Base-by-base conservation (phyloP, 805 yeast genomes). In the Millerozyma acaciae region DNA sequence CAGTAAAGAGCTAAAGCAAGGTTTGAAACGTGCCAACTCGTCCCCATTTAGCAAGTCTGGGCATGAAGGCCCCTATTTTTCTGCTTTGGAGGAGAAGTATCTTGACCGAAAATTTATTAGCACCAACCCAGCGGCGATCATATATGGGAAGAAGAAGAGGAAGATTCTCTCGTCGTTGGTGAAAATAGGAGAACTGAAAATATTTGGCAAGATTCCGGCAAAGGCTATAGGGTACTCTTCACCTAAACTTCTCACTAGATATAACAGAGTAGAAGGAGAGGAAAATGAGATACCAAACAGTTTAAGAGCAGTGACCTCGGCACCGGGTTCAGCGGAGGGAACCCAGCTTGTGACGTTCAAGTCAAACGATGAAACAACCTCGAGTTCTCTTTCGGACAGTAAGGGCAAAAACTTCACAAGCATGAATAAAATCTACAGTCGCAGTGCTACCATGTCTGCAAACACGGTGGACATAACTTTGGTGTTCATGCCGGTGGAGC, bases 91-190 rank as follows among this genome's bases (percentile, higher is more conserved):
- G 8, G 39, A 43, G 23, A 18, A 36, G 9, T 21, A 40, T 35
- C 35, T 39, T 26, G 49, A 50, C 20, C 43, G 40, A 21, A 37
- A 53, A 34, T 53, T 61, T 63, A 46, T 62, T 26, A 56, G 65
- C 6, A 45, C 37, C n/a, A 43, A 48, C 16, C 26, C 30, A 2
- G 42, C 55, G 1, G 34, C 45, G 7, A 46, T 46, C 1, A 49
- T 65, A 1, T 53, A 39, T 41, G 64, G 61, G 6, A 62, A 59
- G 42, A 61, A 60, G 50, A 65, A 62, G 44, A 63, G 60, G 37
- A 51, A 54, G 34, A 46, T 66, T 16, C 43, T 66, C 15, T 54
- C 67, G 29, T 48, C 64, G 2, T 33, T 51, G 3, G 50, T 53
- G 6, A 57, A 55, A 26, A 45, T 62, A 14, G 73, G 73, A 1